These are phyloP conservation scores for Raffaelea deltoideospora DNA, from an alignment of 2,329 filamentous ascomycete species.

Conservation along the genomic window DNA sequence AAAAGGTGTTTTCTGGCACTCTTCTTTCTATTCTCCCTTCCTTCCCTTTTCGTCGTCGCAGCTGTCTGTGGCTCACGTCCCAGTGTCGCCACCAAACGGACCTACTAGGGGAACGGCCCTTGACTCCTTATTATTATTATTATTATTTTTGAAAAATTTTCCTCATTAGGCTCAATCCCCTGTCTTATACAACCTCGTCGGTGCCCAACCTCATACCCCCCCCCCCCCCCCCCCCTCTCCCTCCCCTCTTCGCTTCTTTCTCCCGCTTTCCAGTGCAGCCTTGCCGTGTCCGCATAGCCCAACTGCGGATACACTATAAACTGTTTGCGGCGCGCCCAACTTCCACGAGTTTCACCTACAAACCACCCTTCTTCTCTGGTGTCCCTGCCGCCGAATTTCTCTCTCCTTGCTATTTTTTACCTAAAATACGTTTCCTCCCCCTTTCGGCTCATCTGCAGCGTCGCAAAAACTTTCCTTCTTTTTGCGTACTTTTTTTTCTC, in stretches of 20 bases:
- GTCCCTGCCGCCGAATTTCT: constrained; percentile 5
- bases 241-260: too few species aligned
- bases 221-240: constrained; percentile 7
- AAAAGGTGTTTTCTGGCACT: too few species aligned
- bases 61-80: too few species aligned
- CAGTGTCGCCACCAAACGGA: not conserved
- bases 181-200: constrained; percentile 2
- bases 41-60: not conserved
- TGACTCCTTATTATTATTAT: not conserved
- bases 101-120: too few species aligned
- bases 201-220: constrained; percentile 2
- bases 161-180: constrained; percentile 3
- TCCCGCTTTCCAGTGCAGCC: constrained; percentile 8
- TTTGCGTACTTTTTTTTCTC: too few species aligned
- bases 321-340: constrained; percentile 7
- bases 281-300: constrained; percentile 6
- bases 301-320: not conserved
- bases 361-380: constrained; percentile 3
- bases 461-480: too few species aligned
- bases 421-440: too few species aligned
- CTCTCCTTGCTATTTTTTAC: not conserved
- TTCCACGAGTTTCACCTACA: constrained; percentile 10
- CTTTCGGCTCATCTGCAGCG: too few species aligned
- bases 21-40: not conserved
- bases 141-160: constrained; percentile 3